These are phyloP conservation scores for Russula dissimulans DNA, from an alignment of 768 basidiomycete species.

Conservation along the genomic window DNA sequence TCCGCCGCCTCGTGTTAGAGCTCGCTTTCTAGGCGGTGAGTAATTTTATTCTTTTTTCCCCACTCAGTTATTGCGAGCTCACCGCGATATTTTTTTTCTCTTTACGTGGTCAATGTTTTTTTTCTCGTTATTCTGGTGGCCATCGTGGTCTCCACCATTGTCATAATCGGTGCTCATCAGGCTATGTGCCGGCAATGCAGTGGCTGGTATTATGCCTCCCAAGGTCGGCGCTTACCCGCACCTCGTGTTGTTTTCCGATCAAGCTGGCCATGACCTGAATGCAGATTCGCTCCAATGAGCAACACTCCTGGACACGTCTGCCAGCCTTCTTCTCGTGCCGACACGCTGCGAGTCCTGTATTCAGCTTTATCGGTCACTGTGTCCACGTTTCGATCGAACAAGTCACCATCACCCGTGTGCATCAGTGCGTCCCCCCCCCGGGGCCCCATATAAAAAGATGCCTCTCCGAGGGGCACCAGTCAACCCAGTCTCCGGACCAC, in stretches of 20 bases:
- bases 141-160: conserved; percentile 1
- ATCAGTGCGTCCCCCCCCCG: conserved; percentile 38
- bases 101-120: conserved; percentile 14
- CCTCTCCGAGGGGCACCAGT: conserved; percentile 18
- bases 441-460: conserved; percentile 38
- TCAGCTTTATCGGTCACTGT: conserved; percentile 65
- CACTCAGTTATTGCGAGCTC: conserved; percentile 16
- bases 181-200: conserved; percentile 18
- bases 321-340: conserved; percentile 55
- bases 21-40: conserved; percentile 16
- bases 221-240: conserved; percentile 38
- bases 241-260: conserved; percentile 68
- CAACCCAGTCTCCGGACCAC: conserved; percentile 21
- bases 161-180: conserved; percentile 24
- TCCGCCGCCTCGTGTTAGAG: conserved; percentile 20
- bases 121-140: neutral
- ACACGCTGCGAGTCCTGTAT: conserved; percentile 64
- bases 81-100: conserved; percentile 11
- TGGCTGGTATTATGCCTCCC: conserved; percentile 21
- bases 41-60: conserved; percentile 20
- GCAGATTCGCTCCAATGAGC: conserved; percentile 63
- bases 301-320: conserved; percentile 45
- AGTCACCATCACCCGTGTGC: conserved; percentile 44
- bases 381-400: conserved; percentile 60
- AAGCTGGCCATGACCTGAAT: conserved; percentile 44